Conservation (phyloP, 2,329 filamentous ascomycete genomes). For the Lachnellula willkommii region DNA sequence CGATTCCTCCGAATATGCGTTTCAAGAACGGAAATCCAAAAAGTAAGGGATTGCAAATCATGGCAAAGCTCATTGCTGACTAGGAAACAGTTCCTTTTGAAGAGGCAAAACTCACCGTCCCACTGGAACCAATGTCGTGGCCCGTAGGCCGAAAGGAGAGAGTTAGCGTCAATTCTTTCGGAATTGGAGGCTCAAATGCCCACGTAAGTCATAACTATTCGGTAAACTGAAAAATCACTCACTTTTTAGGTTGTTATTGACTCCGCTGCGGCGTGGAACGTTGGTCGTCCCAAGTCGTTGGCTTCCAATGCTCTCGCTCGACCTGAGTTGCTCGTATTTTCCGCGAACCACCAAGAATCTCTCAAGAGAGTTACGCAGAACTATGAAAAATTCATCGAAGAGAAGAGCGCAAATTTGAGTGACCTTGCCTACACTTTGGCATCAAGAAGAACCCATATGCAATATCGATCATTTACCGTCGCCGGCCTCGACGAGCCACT, state of each 20-base stretch:
- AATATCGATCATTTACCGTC: background rate
- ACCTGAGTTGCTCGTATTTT: constrained; percentile 6
- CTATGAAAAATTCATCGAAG: constrained; percentile 1
- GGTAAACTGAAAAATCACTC: background rate
- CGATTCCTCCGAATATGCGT: constrained; percentile 16
- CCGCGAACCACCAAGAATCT: constrained; percentile 6
- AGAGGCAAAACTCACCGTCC: constrained; percentile 31
- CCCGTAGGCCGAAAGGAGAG: constrained; percentile 7
- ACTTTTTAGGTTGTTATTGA: constrained; percentile 7
- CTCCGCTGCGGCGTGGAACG: constrained; percentile 3
- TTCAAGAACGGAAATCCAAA: constrained; percentile 14
- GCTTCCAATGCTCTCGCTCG: background rate
- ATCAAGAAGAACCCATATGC: background rate
- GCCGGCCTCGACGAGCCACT: background rate
- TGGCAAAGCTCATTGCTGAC: background rate
- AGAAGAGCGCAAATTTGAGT: background rate
- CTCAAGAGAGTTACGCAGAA: background rate
- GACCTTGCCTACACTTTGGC: constrained; percentile 9
- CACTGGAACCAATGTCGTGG: constrained; percentile 9
- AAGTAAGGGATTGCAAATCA: constrained; percentile 3
- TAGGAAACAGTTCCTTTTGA: constrained; percentile 19
- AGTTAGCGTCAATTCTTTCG: constrained; percentile 22
- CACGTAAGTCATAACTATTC: constrained; percentile 1
- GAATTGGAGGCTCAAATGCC: constrained; percentile 21
- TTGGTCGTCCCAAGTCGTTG: background rate